These are phyloP conservation scores for Arthrobotrys conoides DNA, from an alignment of 2,329 filamentous ascomycete species.

Conservation along the genomic window DNA sequence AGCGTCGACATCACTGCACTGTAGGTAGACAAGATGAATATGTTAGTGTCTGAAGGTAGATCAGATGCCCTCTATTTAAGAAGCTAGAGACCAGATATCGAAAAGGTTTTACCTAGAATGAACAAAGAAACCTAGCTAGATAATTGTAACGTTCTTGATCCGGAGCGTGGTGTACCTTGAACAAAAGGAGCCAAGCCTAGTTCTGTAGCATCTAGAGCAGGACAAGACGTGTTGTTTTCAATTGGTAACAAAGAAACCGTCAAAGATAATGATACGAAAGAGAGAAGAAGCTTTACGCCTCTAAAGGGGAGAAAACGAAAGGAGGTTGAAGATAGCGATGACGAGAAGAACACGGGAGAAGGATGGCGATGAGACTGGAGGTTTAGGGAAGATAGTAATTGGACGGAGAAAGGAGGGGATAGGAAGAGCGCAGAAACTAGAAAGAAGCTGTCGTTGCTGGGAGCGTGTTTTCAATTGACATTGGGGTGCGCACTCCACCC, in stretches of 20 bases:
- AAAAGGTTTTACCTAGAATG: too few relatives aligned
- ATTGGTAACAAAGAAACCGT: too few relatives aligned
- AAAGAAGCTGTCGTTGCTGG: slow-evolving; percentile 12
- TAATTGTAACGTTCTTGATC: too few relatives aligned
- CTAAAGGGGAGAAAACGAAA: not conserved
- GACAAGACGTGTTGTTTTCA: too few relatives aligned
- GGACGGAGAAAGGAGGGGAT: slow-evolving; percentile 5
- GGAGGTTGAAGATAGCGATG: not conserved
- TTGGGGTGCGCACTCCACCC: not conserved
- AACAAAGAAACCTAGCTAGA: too few relatives aligned
- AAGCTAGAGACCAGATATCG: too few relatives aligned
- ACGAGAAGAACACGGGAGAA: not conserved
- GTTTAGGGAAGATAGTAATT: not conserved
- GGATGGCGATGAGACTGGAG: not conserved
- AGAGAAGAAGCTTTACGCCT: not conserved
- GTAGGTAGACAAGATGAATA: too few relatives aligned
- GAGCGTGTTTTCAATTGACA: not conserved
- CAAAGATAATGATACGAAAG: not conserved
- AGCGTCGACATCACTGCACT: not conserved
- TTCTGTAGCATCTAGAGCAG: too few relatives aligned
- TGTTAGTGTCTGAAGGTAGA: too few relatives aligned
- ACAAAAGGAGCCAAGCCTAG: too few relatives aligned
- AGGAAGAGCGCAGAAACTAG: not conserved
- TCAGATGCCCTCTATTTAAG: too few relatives aligned
- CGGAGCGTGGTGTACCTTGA: too few relatives aligned